Conservation (phyloP, 2,329 filamentous ascomycete species). For the Fusarium udum region DNA sequence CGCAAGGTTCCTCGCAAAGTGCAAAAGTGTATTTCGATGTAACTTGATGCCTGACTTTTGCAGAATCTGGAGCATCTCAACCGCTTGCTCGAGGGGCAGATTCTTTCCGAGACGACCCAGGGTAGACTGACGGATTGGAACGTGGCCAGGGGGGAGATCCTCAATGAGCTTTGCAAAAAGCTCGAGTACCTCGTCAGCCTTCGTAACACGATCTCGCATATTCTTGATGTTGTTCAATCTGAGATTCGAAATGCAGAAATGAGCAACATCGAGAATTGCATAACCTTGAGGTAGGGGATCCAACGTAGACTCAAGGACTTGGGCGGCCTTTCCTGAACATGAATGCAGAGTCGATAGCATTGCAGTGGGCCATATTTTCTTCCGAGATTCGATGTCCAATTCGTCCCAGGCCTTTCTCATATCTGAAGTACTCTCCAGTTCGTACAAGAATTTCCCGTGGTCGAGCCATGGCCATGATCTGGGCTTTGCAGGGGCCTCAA, state of each 20-base stretch:
- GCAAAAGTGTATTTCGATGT: slow-evolving; percentile 56
- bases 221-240: slow-evolving; percentile 24
- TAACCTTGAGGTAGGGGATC: slow-evolving; percentile 51
- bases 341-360: slow-evolving; percentile 51
- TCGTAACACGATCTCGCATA: slow-evolving; percentile 34
- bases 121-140: slow-evolving; percentile 52
- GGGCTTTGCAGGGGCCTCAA: slow-evolving; percentile 29
- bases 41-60: slow-evolving; percentile 43
- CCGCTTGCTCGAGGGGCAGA: slow-evolving; percentile 44
- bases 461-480: slow-evolving; percentile 42
- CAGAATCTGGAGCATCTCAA: slow-evolving; percentile 51
- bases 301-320: slow-evolving; percentile 52
- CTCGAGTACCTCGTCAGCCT: slow-evolving; percentile 46
- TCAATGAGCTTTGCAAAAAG: slow-evolving; percentile 44
- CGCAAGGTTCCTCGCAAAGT: slow-evolving; percentile 59
- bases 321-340: slow-evolving; percentile 45
- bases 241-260: slow-evolving; percentile 44
- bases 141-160: slow-evolving; percentile 42
- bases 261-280: slow-evolving; percentile 50
- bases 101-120: slow-evolving; percentile 48
- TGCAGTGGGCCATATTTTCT: slow-evolving; percentile 45
- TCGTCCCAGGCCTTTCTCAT: slow-evolving; percentile 50
- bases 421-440: slow-evolving; percentile 39
- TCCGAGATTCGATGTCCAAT: slow-evolving; percentile 41
- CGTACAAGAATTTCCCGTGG: slow-evolving; percentile 45